Evolutionary conservation across 345 rosid genomes (phyloP).

Genomic region (Aurinia saxatilis): DNA sequence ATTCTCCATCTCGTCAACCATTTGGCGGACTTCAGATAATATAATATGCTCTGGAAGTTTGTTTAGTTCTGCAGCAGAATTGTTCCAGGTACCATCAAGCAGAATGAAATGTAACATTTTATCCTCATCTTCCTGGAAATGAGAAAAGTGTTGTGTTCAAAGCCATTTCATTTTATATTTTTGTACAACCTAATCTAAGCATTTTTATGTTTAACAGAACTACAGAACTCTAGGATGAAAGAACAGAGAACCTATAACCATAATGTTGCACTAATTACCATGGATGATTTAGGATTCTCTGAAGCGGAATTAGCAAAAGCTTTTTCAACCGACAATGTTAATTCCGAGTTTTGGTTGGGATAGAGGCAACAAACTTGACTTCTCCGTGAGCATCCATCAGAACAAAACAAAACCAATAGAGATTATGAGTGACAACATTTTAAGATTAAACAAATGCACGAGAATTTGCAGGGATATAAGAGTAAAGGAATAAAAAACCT

Average conservation of each 20-base stretch:
- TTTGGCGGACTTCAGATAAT: constrained; percentile 64
- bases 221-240: not conserved
- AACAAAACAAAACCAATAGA: too few species aligned
- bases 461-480: not conserved
- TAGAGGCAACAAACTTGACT: constrained; percentile 78
- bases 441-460: not conserved
- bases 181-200: not conserved
- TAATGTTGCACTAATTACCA: constrained; percentile 31
- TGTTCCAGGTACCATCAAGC: constrained; percentile 95
- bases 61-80: constrained; percentile 50
- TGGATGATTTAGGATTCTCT: constrained; percentile 19
- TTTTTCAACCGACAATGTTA: constrained; percentile 46
- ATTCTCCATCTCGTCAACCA: constrained; percentile 91
- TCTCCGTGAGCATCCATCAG: too few species aligned
- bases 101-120: constrained; percentile 57
- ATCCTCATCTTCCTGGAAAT: constrained; percentile 28
- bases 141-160: constrained; percentile 14
- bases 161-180: not conserved
- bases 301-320: constrained; percentile 36
- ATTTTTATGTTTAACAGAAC: not conserved
- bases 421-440: not conserved
- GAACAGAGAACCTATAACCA: not conserved
- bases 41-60: constrained; percentile 78
- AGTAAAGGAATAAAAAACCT: constrained; percentile 38
- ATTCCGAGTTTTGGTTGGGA: constrained; percentile 62